These are phyloP conservation scores for Tolypocladium ovalisporum DNA, from an alignment of 2,329 filamentous ascomycete genomes.

Conservation along the genomic window DNA sequence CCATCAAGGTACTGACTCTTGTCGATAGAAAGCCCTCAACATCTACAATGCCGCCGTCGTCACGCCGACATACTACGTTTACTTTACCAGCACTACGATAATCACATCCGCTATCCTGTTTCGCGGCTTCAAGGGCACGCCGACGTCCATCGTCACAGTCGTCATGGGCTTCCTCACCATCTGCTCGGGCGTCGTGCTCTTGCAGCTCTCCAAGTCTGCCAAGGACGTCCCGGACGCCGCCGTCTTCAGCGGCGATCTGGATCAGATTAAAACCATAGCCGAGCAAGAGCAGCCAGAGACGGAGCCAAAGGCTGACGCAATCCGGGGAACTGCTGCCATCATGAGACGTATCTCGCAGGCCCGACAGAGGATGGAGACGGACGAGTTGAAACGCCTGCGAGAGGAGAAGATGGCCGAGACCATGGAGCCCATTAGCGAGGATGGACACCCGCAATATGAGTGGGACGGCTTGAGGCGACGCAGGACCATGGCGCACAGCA, in stretches of 20 bases:
- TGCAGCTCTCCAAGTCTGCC: slow-evolving; percentile 95
- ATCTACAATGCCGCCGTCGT: slow-evolving; percentile 94
- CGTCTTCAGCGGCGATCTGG: slow-evolving; percentile 83
- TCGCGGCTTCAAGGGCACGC: slow-evolving; percentile 82
- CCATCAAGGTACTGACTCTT: not conserved
- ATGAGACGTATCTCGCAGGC: slow-evolving; percentile 69
- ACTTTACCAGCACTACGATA: slow-evolving; percentile 93
- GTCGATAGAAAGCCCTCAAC: slow-evolving; percentile 83
- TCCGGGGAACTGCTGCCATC: slow-evolving; percentile 82
- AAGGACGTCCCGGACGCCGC: slow-evolving; percentile 94
- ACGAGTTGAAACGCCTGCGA: slow-evolving; percentile 67
- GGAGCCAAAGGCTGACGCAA: slow-evolving; percentile 92
- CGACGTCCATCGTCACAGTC: slow-evolving; percentile 71
- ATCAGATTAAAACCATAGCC: slow-evolving; percentile 90
- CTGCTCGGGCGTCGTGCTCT: slow-evolving; percentile 79
- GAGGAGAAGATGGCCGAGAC: slow-evolving; percentile 64
- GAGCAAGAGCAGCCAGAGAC: slow-evolving; percentile 94
- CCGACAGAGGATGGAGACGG: slow-evolving; percentile 66
- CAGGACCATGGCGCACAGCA: slow-evolving; percentile 36
- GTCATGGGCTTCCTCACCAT: slow-evolving; percentile 91
- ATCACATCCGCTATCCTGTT: slow-evolving; percentile 89
- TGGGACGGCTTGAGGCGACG: slow-evolving; percentile 85
- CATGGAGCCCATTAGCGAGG: slow-evolving; percentile 67
- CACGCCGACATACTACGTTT: slow-evolving; percentile 96
- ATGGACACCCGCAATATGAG: slow-evolving; percentile 60